phyloP scores from a whole-genome alignment of 1,284 basidiomycete species.

The Cutaneotrichosporon spelunceum region DNA sequence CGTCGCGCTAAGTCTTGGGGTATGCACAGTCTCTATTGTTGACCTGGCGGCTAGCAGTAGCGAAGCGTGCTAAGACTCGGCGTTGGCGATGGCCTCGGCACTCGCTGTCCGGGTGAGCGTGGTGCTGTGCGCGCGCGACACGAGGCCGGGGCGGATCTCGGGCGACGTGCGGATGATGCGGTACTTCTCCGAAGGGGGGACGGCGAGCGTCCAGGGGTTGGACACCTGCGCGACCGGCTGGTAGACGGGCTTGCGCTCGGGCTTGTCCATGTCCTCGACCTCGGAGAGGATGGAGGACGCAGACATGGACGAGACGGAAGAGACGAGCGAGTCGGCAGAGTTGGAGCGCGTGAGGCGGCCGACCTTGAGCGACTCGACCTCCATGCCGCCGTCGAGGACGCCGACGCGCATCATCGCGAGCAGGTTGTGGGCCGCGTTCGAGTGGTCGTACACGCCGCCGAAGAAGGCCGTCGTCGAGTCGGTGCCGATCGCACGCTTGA shows the following conservation, averaged over 20 bases:
- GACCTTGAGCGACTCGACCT: slow-evolving; percentile 58
- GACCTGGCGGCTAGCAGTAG: not conserved
- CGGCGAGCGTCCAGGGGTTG: slow-evolving; percentile 31
- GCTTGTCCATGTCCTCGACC: slow-evolving; percentile 20
- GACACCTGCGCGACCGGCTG: slow-evolving; percentile 47
- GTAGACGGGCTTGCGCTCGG: slow-evolving; percentile 26
- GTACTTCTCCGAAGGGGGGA: slow-evolving; percentile 50
- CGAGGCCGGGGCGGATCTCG: slow-evolving; percentile 42
- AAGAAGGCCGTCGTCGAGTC: slow-evolving; percentile 92
- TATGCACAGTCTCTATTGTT: slow-evolving; percentile 8
- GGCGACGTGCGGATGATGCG: slow-evolving; percentile 43
- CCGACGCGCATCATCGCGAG: slow-evolving; percentile 89
- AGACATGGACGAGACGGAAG: slow-evolving; percentile 38
- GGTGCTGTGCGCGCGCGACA: slow-evolving; percentile 18
- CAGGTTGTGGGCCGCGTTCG: slow-evolving; percentile 76
- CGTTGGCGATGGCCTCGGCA: slow-evolving; percentile 13
- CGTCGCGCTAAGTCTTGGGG: not conserved
- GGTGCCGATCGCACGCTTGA: slow-evolving; percentile 66
- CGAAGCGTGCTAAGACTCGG: not conserved
- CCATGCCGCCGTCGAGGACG: slow-evolving; percentile 71
- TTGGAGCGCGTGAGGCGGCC: slow-evolving; percentile 27
- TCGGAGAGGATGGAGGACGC: slow-evolving; percentile 35
- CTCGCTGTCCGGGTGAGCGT: slow-evolving; percentile 17
- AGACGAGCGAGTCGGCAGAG: slow-evolving; percentile 23
- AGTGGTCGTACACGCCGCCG: slow-evolving; percentile 90